Percentiles rank a stretch among this genome's conserved stretches.
These are phyloP conservation scores for Apiosordaria backusii DNA, from an alignment of 495 filamentous ascomycete species.

Conservation along the genomic window DNA sequence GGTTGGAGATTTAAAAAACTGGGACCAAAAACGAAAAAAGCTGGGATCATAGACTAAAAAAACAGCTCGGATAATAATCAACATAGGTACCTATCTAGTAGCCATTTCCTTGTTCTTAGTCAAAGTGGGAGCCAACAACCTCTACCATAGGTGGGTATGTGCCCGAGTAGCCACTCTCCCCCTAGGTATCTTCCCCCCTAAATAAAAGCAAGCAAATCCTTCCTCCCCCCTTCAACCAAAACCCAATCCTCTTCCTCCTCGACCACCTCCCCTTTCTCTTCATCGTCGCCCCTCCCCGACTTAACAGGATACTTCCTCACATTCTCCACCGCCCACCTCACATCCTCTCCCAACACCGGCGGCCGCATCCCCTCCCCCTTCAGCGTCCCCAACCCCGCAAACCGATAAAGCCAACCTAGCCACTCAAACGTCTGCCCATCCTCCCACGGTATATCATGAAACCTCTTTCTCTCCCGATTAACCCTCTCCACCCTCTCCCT, in stretches of 20 bases:
- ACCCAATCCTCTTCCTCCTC: constrained; percentile 3
- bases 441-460: constrained; percentile 50
- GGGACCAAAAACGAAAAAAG: no score
- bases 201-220: constrained; percentile 4
- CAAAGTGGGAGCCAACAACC: no score
- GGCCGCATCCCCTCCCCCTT: constrained; percentile 43
- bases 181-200: neutral
- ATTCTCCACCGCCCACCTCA: constrained; percentile 49
- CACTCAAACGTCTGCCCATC: constrained; percentile 43
- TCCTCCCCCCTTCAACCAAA: neutral
- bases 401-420: constrained; percentile 38
- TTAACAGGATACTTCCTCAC: constrained; percentile 45
- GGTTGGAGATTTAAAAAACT: no score
- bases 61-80: no score
- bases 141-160: no score
- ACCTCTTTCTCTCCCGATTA: constrained; percentile 33
- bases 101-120: no score
- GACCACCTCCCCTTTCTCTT: neutral
- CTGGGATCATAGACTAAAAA: no score
- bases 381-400: constrained; percentile 41
- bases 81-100: no score
- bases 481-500: constrained; percentile 24
- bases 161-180: no score
- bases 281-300: constrained; percentile 30
- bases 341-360: constrained; percentile 39